phyloP scores from a whole-genome alignment of 495 filamentous ascomycete species.

The Penicillium turbatum region DNA sequence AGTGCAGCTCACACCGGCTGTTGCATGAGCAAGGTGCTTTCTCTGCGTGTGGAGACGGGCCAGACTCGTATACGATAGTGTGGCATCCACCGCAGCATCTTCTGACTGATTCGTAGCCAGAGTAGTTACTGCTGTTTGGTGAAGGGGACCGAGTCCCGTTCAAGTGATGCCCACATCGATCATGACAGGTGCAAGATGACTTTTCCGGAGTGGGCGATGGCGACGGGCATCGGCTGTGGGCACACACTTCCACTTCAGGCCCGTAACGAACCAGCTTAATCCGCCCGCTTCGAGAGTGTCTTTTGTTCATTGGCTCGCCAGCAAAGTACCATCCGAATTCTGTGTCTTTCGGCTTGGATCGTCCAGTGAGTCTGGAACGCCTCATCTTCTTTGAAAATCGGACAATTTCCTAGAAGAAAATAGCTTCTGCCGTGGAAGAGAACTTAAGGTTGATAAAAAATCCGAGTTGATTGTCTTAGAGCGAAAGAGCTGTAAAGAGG shows the following conservation, averaged over 20 bases:
- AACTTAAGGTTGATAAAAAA: neutral
- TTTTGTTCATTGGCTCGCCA: constrained; percentile 1
- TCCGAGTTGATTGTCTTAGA: neutral
- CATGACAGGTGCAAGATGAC: neutral
- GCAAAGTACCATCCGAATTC: constrained; percentile 4
- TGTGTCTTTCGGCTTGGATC: neutral
- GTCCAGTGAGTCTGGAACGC: constrained; percentile 4
- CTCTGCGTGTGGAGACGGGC: neutral
- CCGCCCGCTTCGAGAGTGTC: neutral
- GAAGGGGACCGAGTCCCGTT: neutral
- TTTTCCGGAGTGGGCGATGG: neutral
- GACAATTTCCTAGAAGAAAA: neutral
- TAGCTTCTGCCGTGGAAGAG: neutral
- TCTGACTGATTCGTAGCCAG: neutral
- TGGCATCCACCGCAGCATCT: neutral
- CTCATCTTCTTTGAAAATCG: neutral
- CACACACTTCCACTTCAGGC: neutral
- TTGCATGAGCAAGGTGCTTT: neutral
- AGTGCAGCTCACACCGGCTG: neutral
- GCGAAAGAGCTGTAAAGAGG: constrained; percentile 1
- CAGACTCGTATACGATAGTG: neutral
- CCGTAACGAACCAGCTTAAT: neutral
- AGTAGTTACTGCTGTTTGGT: neutral
- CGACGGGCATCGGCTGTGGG: constrained; percentile 2
- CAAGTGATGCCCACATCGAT: neutral